Evolutionary conservation across 1,284 basidiomycete species (phyloP).

Genomic region (Trichosporon sp.): DNA sequence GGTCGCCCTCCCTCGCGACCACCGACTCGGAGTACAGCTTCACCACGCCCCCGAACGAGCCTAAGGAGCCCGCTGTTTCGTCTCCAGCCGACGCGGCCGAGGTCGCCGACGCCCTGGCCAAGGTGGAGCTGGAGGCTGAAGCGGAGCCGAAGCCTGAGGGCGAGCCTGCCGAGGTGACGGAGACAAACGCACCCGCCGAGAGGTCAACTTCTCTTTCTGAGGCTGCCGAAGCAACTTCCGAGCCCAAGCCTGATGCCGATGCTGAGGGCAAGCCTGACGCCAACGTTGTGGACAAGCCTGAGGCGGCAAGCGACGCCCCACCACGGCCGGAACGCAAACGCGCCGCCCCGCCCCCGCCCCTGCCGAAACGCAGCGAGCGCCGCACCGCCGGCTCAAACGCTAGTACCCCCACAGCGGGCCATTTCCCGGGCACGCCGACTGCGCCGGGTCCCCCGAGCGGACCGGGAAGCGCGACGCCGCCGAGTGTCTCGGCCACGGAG

Average conservation of each 20-base stretch:
- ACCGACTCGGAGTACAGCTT: conserved; percentile 22
- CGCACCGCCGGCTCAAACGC: neutral
- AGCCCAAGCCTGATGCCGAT: too few species aligned
- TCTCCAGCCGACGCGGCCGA: neutral
- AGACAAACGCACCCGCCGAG: neutral
- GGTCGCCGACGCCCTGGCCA: neutral
- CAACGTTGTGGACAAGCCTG: neutral
- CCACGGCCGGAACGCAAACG: conserved; percentile 8
- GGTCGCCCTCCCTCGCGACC: conserved; percentile 20
- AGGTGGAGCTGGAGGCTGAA: neutral
- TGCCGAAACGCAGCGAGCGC: conserved; percentile 14
- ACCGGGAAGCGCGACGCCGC: neutral
- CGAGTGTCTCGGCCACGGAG: neutral
- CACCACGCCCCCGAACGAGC: conserved; percentile 25
- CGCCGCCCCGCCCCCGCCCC: neutral
- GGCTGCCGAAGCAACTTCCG: neutral
- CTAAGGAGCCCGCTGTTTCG: neutral
- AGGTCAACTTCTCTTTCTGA: neutral
- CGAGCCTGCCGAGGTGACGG: conserved; percentile 12
- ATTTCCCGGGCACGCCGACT: conserved; percentile 6
- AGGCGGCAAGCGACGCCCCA: neutral
- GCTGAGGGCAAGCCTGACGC: neutral
- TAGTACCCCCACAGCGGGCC: conserved; percentile 1
- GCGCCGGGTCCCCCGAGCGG: neutral
- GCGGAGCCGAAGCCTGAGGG: conserved; percentile 12